Evolutionary conservation across 1,139 yeast species (phyloP), one percentile per base, ranked within the genome.

Genomic region (Pichia terricola): DNA sequence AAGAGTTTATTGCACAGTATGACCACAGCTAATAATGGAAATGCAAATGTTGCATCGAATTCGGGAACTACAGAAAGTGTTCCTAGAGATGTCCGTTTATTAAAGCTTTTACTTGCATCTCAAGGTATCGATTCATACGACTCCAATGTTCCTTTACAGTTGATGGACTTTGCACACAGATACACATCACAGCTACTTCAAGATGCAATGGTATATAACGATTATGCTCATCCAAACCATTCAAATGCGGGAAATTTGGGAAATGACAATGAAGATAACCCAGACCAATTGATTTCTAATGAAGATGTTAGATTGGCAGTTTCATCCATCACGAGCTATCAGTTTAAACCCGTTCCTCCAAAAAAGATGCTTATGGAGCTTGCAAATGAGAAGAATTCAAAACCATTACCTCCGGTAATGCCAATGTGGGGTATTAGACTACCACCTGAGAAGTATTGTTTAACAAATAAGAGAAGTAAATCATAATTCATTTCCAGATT

Each of bases 401-500:
- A 85, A 60, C 81, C 95, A 0, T 70, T 91, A 47, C 99, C 99
- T 4, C 87, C 94, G 7, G 91, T 91, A 31, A 81, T 88, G 62
- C 94, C 94, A 28, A 78, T 83, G 45, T 89, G 91, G 82, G 98
- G 98, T 26, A 72, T 91, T 45, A 77, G 96, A 50, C 70, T 94
- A 45, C 99, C 99, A 4, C 98, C 98, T 8, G 98, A 91, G 67
- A 91, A 89, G 73, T 89, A 88, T 66, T 91, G 97, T 64, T 67
- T 91, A 45, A 88, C 96, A 0, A 88, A 87, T 2, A 30, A 30
- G 22, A 16, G 22, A 16, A 16, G 22, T 16, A 16, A 16, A 16
- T 16, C 22, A 16, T 16, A 16, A 16, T 16, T 16, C 2, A 16
- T 16, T 16, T 16, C 22, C 22, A 16, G 22, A 16, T 16, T 16